These are phyloP conservation scores for Ganoderma sinense DNA, from an alignment of 1,284 basidiomycete genomes.

Conservation along the genomic window DNA sequence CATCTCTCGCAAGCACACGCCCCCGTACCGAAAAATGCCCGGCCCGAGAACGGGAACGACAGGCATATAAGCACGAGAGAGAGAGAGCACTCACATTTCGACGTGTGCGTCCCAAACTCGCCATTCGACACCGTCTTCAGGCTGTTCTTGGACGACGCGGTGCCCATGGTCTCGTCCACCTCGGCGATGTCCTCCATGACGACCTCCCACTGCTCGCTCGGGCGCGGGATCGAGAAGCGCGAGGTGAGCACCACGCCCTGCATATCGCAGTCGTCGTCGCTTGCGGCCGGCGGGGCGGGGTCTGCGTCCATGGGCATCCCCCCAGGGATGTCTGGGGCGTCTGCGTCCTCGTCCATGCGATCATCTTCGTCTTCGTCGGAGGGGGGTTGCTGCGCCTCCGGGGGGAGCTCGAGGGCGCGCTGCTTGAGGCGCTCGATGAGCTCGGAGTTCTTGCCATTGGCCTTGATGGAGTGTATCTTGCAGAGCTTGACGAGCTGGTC, in stretches of 20 bases:
- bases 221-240: constrained; percentile 50
- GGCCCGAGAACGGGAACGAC: too few species aligned
- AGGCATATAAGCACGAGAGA: too few species aligned
- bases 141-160: constrained; percentile 55
- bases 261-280: constrained; percentile 24
- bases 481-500: constrained; percentile 83
- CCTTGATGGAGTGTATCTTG: constrained; percentile 81
- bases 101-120: constrained; percentile 73
- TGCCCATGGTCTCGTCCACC: constrained; percentile 59
- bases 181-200: constrained; percentile 80
- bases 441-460: constrained; percentile 77
- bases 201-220: constrained; percentile 80
- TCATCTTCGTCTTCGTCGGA: constrained; percentile 28
- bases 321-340: constrained; percentile 1
- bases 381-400: constrained; percentile 48
- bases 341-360: not conserved
- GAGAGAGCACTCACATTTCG: constrained; percentile 59
- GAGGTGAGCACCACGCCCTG: constrained; percentile 25
- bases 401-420: constrained; percentile 67
- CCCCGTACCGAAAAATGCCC: not conserved
- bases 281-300: constrained; percentile 18
- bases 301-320: constrained; percentile 27
- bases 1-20: not conserved
- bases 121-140: constrained; percentile 46
- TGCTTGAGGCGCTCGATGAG: constrained; percentile 70